These are phyloP conservation scores for Escallonia herrerae DNA, from an alignment of 129 eudicot species.

Conservation along the genomic window DNA sequence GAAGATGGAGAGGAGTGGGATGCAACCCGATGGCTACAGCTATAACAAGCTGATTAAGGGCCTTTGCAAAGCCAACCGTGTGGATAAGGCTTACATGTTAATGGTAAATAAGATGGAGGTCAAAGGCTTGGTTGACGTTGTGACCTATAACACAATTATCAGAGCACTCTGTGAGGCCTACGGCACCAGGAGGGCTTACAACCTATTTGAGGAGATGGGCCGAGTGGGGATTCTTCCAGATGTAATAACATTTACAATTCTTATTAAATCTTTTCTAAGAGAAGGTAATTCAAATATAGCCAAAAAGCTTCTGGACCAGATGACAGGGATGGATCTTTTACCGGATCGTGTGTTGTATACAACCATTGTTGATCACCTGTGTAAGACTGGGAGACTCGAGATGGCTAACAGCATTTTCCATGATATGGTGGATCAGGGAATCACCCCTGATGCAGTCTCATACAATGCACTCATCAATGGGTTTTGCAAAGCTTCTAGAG, in stretches of 20 bases:
- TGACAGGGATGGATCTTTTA: slow-evolving; percentile 60
- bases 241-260: slow-evolving; percentile 71
- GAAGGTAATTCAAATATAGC: slow-evolving; percentile 51
- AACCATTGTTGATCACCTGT: slow-evolving; percentile 63
- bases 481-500: slow-evolving; percentile 57
- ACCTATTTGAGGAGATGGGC: slow-evolving; percentile 69
- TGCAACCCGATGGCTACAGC: slow-evolving; percentile 69
- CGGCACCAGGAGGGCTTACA: slow-evolving; percentile 38
- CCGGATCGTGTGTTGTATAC: slow-evolving; percentile 80
- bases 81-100: slow-evolving; percentile 66
- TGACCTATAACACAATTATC: slow-evolving; percentile 80
- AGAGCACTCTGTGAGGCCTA: slow-evolving; percentile 48
- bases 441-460: slow-evolving; percentile 63
- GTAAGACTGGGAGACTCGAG: slow-evolving; percentile 50
- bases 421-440: slow-evolving; percentile 64
- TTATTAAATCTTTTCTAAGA: slow-evolving; percentile 67
- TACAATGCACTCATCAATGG: slow-evolving; percentile 83
- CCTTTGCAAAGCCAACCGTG: slow-evolving; percentile 60
- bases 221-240: slow-evolving; percentile 62
- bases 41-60: slow-evolving; percentile 83
- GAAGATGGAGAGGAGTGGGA: slow-evolving; percentile 54
- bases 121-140: slow-evolving; percentile 75
- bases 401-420: slow-evolving; percentile 49
- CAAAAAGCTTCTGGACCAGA: slow-evolving; percentile 58
- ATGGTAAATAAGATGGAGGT: slow-evolving; percentile 65